These are phyloP conservation scores for Yamadazyma sp. DNA, from an alignment of 805 yeast genomes.

Conservation along the genomic window DNA sequence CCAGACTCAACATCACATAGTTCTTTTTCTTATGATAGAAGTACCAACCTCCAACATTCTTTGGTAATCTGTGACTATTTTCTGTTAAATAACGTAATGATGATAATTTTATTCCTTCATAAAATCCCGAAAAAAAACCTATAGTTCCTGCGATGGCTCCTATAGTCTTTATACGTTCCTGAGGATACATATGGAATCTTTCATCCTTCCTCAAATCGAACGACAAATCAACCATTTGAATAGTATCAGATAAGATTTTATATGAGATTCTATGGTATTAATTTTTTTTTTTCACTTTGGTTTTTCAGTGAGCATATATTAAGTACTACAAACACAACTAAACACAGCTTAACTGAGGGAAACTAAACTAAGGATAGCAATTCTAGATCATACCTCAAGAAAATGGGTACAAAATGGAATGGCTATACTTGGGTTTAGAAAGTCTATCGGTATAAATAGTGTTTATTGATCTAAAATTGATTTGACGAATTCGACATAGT, in stretches of 20 bases:
- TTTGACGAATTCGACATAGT: conserved; percentile 92
- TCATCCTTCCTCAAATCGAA: conserved; percentile 23
- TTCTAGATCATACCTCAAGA: too few relatives aligned
- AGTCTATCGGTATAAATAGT: neutral
- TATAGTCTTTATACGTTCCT: conserved; percentile 42
- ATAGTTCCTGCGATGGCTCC: conserved; percentile 34
- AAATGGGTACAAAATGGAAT: too few relatives aligned
- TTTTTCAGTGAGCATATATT: too few relatives aligned
- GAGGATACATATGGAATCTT: conserved; percentile 50
- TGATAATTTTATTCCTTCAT: conserved; percentile 53
- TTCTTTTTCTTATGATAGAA: conserved; percentile 82
- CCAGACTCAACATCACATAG: conserved; percentile 62
- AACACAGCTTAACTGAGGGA: too few relatives aligned
- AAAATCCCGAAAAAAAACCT: conserved; percentile 56
- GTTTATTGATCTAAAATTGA: conserved; percentile 81
- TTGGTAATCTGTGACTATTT: conserved; percentile 79
- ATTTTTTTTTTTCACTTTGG: too few relatives aligned
- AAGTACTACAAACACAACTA: too few relatives aligned
- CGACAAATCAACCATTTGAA: too few relatives aligned
- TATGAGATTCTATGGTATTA: too few relatives aligned
- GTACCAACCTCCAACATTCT: conserved; percentile 80
- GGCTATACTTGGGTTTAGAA: too few relatives aligned
- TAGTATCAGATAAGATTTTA: too few relatives aligned
- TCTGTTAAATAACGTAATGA: conserved; percentile 67
- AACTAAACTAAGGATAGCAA: too few relatives aligned